A percentile compares a stretch with the other conserved stretches of the same genome.
These are phyloP conservation scores for Bipolaris zeicola DNA, from an alignment of 2,329 filamentous ascomycete genomes.

Conservation along the genomic window DNA sequence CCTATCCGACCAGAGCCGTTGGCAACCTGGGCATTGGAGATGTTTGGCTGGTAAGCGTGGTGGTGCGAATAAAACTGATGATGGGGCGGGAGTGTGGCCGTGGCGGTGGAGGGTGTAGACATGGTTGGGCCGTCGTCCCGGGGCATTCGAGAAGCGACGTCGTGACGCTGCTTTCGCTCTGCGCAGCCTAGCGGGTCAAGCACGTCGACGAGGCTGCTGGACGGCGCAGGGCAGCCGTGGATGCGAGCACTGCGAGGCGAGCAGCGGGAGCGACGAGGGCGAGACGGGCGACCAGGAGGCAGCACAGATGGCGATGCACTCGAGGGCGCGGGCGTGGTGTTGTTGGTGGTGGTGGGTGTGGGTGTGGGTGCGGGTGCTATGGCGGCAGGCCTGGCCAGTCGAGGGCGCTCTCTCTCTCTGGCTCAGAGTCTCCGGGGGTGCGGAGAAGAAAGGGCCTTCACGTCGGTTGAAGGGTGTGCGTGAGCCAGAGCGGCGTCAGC, in stretches of 20 bases:
- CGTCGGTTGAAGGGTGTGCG: conserved; percentile 21
- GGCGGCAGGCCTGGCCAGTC: conserved; percentile 27
- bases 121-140: conserved; percentile 37
- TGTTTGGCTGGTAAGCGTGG: conserved; percentile 41
- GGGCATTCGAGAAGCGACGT: conserved; percentile 34
- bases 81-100: conserved; percentile 49
- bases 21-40: conserved; percentile 45
- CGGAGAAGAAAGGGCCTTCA: conserved; percentile 31
- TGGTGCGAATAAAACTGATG: conserved; percentile 51
- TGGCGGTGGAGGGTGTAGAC: conserved; percentile 53
- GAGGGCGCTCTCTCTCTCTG: not conserved
- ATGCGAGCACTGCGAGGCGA: conserved; percentile 6
- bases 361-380: conserved; percentile 31
- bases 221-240: conserved; percentile 13
- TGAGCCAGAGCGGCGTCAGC: conserved; percentile 18
- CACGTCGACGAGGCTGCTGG: conserved; percentile 21
- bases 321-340: conserved; percentile 11
- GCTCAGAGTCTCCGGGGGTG: conserved; percentile 13
- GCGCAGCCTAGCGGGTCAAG: conserved; percentile 23
- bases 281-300: not conserved
- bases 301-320: conserved; percentile 15
- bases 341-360: conserved; percentile 17
- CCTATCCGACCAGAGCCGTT: conserved; percentile 42
- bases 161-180: conserved; percentile 34
- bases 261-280: not conserved